Evolutionary conservation across 2,329 filamentous ascomycete genomes (phyloP).

Genomic region (Cercospora sojina): DNA sequence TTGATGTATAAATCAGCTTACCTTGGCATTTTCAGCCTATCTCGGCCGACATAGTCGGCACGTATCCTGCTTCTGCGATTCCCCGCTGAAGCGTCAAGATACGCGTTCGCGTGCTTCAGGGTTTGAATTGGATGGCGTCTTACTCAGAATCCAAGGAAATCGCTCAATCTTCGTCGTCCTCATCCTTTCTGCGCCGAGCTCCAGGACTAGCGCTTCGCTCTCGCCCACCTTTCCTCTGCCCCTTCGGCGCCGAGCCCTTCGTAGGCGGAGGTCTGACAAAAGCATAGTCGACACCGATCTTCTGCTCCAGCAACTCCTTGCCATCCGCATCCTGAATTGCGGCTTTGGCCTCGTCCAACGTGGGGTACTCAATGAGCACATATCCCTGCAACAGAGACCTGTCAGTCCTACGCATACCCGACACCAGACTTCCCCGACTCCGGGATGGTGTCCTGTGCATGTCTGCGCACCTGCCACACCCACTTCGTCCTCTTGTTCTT

Average conservation of each 20-base stretch:
- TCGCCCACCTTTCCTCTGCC: conserved; percentile 37
- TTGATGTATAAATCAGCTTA: neutral
- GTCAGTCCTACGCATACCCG: conserved; percentile 8
- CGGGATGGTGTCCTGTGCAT: neutral
- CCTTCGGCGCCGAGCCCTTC: conserved; percentile 43
- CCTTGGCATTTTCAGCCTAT: conserved; percentile 6
- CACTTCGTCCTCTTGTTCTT: neutral
- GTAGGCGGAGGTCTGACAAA: conserved; percentile 76
- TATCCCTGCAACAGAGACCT: conserved; percentile 63
- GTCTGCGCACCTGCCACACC: conserved; percentile 1
- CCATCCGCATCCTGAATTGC: conserved; percentile 78
- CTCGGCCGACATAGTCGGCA: conserved; percentile 7
- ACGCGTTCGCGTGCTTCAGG: neutral
- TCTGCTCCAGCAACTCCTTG: conserved; percentile 77
- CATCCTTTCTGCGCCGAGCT: conserved; percentile 33
- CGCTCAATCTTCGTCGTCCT: conserved; percentile 28
- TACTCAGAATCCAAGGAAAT: neutral
- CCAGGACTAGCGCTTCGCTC: conserved; percentile 48
- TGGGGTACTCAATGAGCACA: conserved; percentile 80
- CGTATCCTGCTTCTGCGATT: neutral
- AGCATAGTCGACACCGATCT: conserved; percentile 76
- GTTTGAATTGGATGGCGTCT: neutral
- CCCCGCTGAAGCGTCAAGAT: neutral
- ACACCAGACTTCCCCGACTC: neutral
- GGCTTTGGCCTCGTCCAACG: conserved; percentile 73